phyloP scores from a whole-genome alignment of 441 rosid species.

The Jatropha podagrica region DNA sequence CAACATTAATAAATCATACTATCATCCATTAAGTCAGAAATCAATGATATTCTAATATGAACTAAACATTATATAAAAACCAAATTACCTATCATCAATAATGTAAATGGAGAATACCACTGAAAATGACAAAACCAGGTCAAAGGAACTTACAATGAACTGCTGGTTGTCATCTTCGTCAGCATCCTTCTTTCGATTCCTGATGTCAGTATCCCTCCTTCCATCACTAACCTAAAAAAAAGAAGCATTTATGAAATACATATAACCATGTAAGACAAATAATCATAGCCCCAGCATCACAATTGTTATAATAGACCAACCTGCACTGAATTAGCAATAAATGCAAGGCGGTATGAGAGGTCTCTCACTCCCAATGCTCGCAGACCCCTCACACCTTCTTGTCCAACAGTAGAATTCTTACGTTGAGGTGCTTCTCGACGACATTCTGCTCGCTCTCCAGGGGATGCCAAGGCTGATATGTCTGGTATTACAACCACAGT shows the following conservation, averaged over 20 bases:
- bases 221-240: conserved; percentile 73
- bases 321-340: conserved; percentile 96
- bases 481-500: conserved; percentile 93
- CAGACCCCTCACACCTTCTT: conserved; percentile 88
- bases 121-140: conserved; percentile 5
- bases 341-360: conserved; percentile 90
- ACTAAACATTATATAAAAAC: not conserved
- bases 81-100: not conserved
- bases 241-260: conserved; percentile 19
- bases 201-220: conserved; percentile 72
- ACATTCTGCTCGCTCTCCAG: conserved; percentile 96
- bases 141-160: conserved; percentile 56
- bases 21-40: not conserved
- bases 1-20: not conserved
- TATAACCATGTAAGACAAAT: not conserved
- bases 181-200: conserved; percentile 78
- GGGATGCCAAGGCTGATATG: conserved; percentile 83
- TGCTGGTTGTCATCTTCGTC: conserved; percentile 76
- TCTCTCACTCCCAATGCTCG: conserved; percentile 93
- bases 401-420: conserved; percentile 57
- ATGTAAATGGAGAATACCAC: not conserved
- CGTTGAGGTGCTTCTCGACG: conserved; percentile 77
- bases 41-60: not conserved
- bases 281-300: conserved; percentile 7
- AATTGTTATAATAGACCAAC: conserved; percentile 38